Evolutionary conservation across 2,329 filamentous ascomycete species (phyloP).

Genomic region (Aspergillus hortae): DNA sequence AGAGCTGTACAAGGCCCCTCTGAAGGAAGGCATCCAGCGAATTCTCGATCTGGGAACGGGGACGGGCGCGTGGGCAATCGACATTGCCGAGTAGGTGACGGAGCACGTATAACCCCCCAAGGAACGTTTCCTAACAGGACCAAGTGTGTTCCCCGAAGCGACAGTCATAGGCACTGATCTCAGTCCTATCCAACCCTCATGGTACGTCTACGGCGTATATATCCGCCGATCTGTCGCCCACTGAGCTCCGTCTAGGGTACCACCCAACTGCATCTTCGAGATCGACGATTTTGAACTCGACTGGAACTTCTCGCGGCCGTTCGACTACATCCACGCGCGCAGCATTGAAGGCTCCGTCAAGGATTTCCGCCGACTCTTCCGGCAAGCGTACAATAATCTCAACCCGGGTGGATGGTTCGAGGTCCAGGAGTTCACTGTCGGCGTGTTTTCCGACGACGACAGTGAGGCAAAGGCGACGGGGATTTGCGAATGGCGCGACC

Average conservation of each 20-base stretch:
- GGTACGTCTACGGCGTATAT: slow-evolving; percentile 12
- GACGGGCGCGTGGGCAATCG: slow-evolving; percentile 39
- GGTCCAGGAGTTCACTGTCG: slow-evolving; percentile 37
- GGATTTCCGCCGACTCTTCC: slow-evolving; percentile 20
- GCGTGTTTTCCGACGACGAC: slow-evolving; percentile 29
- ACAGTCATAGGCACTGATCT: slow-evolving; percentile 25
- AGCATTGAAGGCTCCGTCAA: slow-evolving; percentile 23
- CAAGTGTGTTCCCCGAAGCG: slow-evolving; percentile 22
- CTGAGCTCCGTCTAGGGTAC: slow-evolving; percentile 16
- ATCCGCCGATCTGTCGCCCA: not conserved
- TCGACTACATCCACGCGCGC: slow-evolving; percentile 28
- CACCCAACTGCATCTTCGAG: slow-evolving; percentile 26
- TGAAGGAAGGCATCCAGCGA: slow-evolving; percentile 18
- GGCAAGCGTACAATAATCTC: slow-evolving; percentile 31
- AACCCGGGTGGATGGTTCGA: slow-evolving; percentile 52
- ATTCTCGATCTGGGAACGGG: slow-evolving; percentile 41
- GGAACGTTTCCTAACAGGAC: not conserved
- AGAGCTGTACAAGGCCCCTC: slow-evolving; percentile 28
- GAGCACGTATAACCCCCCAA: not conserved
- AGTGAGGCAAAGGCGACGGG: slow-evolving; percentile 22
- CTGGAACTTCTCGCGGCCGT: slow-evolving; percentile 21
- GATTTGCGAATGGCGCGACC: slow-evolving; percentile 23
- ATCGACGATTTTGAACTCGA: slow-evolving; percentile 27
- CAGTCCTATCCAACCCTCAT: slow-evolving; percentile 24
- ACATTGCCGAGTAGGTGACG: slow-evolving; percentile 26